A percentile compares a stretch with the other conserved stretches of the same genome.
These are phyloP conservation scores for Boechera retrofracta DNA, from an alignment of 345 rosid species.

Conservation along the genomic window DNA sequence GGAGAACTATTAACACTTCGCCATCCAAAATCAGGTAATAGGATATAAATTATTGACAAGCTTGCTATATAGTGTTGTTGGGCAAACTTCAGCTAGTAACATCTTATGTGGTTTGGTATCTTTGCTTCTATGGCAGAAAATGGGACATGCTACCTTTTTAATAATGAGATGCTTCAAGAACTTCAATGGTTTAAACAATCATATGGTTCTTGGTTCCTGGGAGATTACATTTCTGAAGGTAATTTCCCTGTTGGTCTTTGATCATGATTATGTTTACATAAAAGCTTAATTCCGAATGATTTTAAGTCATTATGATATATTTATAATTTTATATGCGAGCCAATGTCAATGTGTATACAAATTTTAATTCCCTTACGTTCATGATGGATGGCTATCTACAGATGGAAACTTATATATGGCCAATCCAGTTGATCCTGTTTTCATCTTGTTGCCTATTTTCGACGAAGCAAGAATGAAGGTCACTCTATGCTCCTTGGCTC, in stretches of 20 bases:
- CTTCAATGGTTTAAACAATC: conserved; percentile 87
- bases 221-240: conserved; percentile 85
- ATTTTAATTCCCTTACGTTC: background rate
- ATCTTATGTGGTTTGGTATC: background rate
- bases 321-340: background rate
- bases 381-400: conserved; percentile 25
- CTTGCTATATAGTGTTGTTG: background rate
- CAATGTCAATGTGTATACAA: background rate
- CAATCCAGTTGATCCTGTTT: conserved; percentile 86
- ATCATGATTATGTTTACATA: background rate
- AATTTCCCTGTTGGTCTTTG: conserved; percentile 8
- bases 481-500: conserved; percentile 22
- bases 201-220: conserved; percentile 89
- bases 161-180: conserved; percentile 69
- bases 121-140: conserved; percentile 51
- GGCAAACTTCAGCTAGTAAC: background rate
- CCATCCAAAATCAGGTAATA: conserved; percentile 90
- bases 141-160: conserved; percentile 59
- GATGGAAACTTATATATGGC: conserved; percentile 85
- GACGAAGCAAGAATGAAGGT: conserved; percentile 96
- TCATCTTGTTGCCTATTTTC: conserved; percentile 76
- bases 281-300: background rate
- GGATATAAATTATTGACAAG: background rate
- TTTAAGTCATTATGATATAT: background rate
- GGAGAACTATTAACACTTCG: conserved; percentile 63